phyloP scores from a whole-genome alignment of 2,329 filamentous ascomycete species.

The Monilinia fructigena region DNA sequence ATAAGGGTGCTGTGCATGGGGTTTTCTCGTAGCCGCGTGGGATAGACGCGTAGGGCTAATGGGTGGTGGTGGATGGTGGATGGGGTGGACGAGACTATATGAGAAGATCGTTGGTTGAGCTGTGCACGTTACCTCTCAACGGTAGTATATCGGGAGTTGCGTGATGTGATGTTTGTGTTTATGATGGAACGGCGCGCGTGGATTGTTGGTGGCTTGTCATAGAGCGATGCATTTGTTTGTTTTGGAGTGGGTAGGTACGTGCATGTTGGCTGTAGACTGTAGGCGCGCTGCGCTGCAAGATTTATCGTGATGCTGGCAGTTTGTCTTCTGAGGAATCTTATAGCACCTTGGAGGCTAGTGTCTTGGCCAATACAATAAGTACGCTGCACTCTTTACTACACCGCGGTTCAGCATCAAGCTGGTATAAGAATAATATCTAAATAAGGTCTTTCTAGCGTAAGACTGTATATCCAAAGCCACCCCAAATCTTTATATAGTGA shows the following conservation, averaged over 20 bases:
- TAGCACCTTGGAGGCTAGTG: background rate
- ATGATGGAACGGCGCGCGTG: background rate
- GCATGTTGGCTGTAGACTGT: background rate
- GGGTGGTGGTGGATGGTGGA: background rate
- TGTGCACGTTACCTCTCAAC: conserved; percentile 6
- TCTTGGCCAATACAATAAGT: background rate
- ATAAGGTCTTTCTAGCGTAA: background rate
- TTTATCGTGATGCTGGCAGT: background rate
- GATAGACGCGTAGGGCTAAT: background rate
- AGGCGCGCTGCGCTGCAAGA: background rate
- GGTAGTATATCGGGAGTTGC: conserved; percentile 1
- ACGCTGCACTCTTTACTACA: background rate
- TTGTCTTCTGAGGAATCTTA: background rate
- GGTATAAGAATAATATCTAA: background rate
- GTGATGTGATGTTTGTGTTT: background rate
- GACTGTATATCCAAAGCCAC: background rate
- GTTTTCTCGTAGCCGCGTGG: background rate
- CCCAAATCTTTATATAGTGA: background rate
- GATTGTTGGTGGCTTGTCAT: background rate
- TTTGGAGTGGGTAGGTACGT: background rate
- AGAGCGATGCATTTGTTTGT: background rate
- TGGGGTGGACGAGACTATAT: background rate
- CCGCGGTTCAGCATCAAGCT: background rate
- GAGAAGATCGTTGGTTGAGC: conserved; percentile 17
- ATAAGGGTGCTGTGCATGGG: background rate